phyloP scores from a whole-genome alignment of 169 alveolate species.

The Blepharisma undulans region DNA sequence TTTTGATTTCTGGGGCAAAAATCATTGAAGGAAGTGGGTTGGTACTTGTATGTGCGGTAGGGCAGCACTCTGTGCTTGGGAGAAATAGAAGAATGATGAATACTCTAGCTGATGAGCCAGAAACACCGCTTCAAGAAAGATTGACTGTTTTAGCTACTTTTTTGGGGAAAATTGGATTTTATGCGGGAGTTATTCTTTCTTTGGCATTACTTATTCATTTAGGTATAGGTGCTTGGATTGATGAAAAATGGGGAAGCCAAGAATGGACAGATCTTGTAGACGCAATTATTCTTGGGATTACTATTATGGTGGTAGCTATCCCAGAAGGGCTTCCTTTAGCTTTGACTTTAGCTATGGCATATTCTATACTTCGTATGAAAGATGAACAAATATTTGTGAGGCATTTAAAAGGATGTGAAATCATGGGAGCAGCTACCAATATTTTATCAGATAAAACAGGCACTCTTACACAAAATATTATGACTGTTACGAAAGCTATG shows the following conservation, averaged over 20 bases:
- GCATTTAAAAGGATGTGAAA: constrained; percentile 81
- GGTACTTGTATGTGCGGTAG: constrained; percentile 71
- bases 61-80: constrained; percentile 62
- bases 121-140: constrained; percentile 78
- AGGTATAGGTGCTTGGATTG: constrained; percentile 8
- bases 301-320: constrained; percentile 86
- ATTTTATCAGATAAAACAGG: constrained; percentile 88
- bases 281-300: constrained; percentile 76
- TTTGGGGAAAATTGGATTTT: constrained; percentile 76
- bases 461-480: constrained; percentile 59
- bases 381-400: constrained; percentile 79
- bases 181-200: constrained; percentile 67
- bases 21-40: constrained; percentile 78
- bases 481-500: constrained; percentile 2
- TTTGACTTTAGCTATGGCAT: constrained; percentile 83
- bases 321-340: constrained; percentile 90
- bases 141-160: constrained; percentile 71
- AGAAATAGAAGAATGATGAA: constrained; percentile 66
- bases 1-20: constrained; percentile 74
- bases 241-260: not conserved
- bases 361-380: constrained; percentile 79
- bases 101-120: constrained; percentile 55
- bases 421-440: constrained; percentile 86
- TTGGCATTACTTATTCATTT: constrained; percentile 44
- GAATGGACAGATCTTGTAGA: constrained; percentile 50